phyloP scores from a whole-genome alignment of 2,329 filamentous ascomycete species.

The Fusarium xylarioides region DNA sequence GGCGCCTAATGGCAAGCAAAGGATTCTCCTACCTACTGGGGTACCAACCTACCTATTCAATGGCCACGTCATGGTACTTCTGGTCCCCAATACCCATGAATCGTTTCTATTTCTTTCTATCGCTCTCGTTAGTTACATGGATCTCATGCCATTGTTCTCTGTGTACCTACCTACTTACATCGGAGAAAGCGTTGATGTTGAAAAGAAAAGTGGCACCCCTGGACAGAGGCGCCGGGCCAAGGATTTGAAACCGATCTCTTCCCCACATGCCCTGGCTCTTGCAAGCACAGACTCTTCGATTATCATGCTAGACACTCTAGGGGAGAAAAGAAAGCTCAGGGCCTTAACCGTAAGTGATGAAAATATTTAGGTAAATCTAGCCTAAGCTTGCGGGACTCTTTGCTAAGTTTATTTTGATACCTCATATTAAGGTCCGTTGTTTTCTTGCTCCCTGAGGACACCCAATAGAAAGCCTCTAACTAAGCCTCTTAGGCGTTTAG shows the following conservation, averaged over 20 bases:
- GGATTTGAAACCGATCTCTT: conserved; percentile 32
- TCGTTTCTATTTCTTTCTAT: background rate
- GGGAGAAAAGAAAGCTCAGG: too few relatives aligned
- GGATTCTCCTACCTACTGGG: background rate
- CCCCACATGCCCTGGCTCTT: conserved; percentile 4
- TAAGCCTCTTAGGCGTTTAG: background rate
- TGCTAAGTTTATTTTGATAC: too few relatives aligned
- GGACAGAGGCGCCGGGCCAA: conserved; percentile 14
- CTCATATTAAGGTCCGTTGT: too few relatives aligned
- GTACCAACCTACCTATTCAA: background rate
- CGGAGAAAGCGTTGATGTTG: background rate
- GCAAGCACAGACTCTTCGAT: conserved; percentile 4
- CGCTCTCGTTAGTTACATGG: background rate
- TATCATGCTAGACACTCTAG: background rate
- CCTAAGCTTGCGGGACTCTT: too few relatives aligned
- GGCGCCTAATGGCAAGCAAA: conserved; percentile 25
- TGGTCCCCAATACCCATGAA: background rate
- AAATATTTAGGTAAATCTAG: too few relatives aligned
- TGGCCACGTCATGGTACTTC: background rate
- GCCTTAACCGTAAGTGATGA: too few relatives aligned
- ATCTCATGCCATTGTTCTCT: conserved; percentile 3
- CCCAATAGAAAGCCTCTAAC: background rate
- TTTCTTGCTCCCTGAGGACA: too few relatives aligned
- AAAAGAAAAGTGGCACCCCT: conserved; percentile 22
- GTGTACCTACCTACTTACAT: background rate